phyloP scores from a whole-genome alignment of 2,329 filamentous ascomycete genomes.

The Pestalotiopsis fici region DNA sequence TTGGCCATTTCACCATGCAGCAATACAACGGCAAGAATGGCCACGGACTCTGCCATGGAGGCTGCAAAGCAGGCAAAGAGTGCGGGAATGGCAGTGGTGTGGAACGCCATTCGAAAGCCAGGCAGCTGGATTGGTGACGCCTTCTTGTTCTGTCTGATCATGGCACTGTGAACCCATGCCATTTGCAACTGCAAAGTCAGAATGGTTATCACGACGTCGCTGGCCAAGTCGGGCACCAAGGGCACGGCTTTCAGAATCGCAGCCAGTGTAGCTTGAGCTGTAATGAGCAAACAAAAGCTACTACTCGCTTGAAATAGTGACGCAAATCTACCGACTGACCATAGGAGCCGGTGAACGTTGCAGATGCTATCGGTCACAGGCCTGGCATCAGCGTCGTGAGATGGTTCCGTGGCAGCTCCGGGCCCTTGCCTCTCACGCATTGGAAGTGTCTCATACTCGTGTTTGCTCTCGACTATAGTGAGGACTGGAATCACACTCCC shows the following conservation, averaged over 20 bases:
- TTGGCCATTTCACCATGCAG: not conserved
- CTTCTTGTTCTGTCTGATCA: constrained; percentile 64
- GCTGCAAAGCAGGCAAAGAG: constrained; percentile 47
- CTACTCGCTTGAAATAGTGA: constrained; percentile 68
- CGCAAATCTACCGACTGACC: constrained; percentile 59
- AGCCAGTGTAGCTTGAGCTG: constrained; percentile 34
- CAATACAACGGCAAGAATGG: not conserved
- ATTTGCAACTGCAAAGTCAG: constrained; percentile 67
- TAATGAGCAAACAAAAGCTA: constrained; percentile 39
- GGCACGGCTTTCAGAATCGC: constrained; percentile 39
- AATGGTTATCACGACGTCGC: constrained; percentile 57
- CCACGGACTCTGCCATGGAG: not conserved
- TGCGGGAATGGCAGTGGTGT: constrained; percentile 68
- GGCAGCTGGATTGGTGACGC: constrained; percentile 69
- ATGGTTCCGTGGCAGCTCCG: constrained; percentile 30
- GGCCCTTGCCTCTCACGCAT: constrained; percentile 20
- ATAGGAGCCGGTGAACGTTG: constrained; percentile 53
- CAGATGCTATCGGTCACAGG: constrained; percentile 49
- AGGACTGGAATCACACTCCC: constrained; percentile 47
- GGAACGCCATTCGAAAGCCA: constrained; percentile 58
- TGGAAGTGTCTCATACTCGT: constrained; percentile 47
- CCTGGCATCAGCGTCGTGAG: constrained; percentile 20
- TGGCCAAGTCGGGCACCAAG: constrained; percentile 42
- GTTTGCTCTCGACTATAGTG: constrained; percentile 53
- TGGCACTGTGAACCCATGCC: constrained; percentile 81